Evolutionary conservation across 177 flowering plant genomes (phyloP).

Genomic region (Vitis hybrid): DNA sequence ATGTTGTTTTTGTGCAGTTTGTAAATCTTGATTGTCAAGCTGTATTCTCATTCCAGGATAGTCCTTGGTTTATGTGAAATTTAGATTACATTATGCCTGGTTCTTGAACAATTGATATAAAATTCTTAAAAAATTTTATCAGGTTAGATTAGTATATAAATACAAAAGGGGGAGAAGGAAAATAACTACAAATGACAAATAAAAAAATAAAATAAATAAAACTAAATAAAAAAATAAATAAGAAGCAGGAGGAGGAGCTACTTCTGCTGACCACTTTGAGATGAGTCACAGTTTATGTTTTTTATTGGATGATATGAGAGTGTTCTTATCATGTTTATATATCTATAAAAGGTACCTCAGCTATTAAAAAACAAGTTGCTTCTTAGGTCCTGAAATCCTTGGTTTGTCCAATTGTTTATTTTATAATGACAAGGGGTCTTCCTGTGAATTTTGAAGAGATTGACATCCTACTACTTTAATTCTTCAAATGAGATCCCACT

Average conservation of each 20-base stretch:
- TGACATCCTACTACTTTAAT: no score
- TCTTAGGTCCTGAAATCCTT: background rate
- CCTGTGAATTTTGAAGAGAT: background rate
- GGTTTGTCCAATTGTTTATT: background rate
- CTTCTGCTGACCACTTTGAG: background rate
- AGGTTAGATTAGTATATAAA: background rate
- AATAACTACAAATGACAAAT: background rate
- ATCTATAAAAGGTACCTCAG: background rate
- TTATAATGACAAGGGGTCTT: background rate
- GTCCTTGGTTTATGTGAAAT: background rate
- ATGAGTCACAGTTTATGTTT: background rate
- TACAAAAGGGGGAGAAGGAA: background rate
- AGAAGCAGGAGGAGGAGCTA: background rate
- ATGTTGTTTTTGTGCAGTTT: background rate
- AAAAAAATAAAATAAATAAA: no score
- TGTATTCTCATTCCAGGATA: background rate
- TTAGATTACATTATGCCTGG: background rate
- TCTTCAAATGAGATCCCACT: background rate
- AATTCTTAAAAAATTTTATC: background rate
- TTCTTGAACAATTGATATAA: background rate
- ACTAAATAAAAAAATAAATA: background rate
- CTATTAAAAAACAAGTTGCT: background rate
- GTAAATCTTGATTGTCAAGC: background rate
- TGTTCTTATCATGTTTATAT: no score
- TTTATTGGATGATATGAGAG: background rate